Evolutionary conservation across 768 basidiomycete species (phyloP), one percentile per base, ranked within the genome.

Genomic region (Hygrocybe coccinea): DNA sequence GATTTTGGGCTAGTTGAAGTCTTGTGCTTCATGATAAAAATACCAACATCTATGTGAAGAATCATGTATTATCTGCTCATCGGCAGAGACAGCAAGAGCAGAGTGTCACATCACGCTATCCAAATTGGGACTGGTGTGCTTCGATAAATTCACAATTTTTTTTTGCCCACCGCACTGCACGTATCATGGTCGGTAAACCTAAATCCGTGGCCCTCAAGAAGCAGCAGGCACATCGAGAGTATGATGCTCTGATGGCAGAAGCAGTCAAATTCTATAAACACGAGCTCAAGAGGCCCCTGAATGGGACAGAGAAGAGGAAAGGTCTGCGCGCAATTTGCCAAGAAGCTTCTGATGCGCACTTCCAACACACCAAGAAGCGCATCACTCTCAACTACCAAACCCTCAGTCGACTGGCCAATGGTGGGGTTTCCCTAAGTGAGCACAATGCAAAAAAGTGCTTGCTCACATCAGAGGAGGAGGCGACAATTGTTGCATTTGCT

Each of bases 181-280:
- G 21, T 25, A 54, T 21, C 36, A 54, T 54, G 39, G 50, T 55
- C 33, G 50, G 50, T 10, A 51, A 47, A 15, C 50, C 60, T 17
- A 59, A 63, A 55, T 64, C 62, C 10, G 39, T 47, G n/a, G 58
- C 43, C 1, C 59, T 57, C 46, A 55, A 51, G 34, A 24, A 24
- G 14, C 62, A 63, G 51, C 14, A 52, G 2, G 19, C 45, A 9
- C 59, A 51, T 25, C 29, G 54, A 17, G 29, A 15, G 25, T 3
- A 46, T 17, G 52, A 60, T 29, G 9, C n/a, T 12, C 49, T 54
- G 3, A 33, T 24, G 52, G 46, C 56, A 5, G 33, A 50, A 4
- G 56, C 59, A 1, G 53, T 55, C 21, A 49, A 29, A 39, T 19
- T 46, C 8, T 57, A 55, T 33, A n/a, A 6, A 22, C 25, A 29